These are phyloP conservation scores for Pichia sp. DNA, from an alignment of 1,139 yeast genomes.

Conservation along the genomic window DNA sequence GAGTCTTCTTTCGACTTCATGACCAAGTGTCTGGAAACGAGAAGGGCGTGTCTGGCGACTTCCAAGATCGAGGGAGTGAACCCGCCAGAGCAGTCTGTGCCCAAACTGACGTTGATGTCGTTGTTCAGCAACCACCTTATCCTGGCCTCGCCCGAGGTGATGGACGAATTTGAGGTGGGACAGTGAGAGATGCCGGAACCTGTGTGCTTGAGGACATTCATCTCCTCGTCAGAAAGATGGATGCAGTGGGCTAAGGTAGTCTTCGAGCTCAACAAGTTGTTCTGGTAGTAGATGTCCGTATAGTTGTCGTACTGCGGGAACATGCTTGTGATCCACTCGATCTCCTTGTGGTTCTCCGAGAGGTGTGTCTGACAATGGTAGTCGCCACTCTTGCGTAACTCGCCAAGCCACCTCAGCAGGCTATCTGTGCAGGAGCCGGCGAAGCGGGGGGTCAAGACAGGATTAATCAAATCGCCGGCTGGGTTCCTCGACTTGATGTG, in stretches of 20 bases:
- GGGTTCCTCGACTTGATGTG: conserved; percentile 56
- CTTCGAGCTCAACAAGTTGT: conserved; percentile 53
- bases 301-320: conserved; percentile 72
- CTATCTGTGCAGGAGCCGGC: conserved; percentile 81
- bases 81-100: conserved; percentile 94
- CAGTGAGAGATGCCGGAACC: conserved; percentile 85
- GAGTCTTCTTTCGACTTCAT: conserved; percentile 48
- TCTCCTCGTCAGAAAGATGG: conserved; percentile 66
- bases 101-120: conserved; percentile 74
- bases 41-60: conserved; percentile 71
- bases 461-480: conserved; percentile 44
- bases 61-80: conserved; percentile 74
- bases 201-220: conserved; percentile 48
- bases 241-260: conserved; percentile 90
- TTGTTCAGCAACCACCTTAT: conserved; percentile 64
- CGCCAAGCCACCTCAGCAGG: conserved; percentile 61
- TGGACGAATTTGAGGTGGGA: conserved; percentile 85
- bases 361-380: conserved; percentile 88
- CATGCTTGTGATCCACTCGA: conserved; percentile 65
- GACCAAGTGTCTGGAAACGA: conserved; percentile 81
- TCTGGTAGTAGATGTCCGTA: conserved; percentile 71
- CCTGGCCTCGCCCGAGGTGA: conserved; percentile 90
- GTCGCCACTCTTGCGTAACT: conserved; percentile 44
- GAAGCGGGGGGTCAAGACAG: conserved; percentile 88
- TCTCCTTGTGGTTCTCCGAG: conserved; percentile 73